Evolutionary conservation across 192 early-diverging fungal genomes (phyloP).

Genomic region (Lobosporangium transversale): DNA sequence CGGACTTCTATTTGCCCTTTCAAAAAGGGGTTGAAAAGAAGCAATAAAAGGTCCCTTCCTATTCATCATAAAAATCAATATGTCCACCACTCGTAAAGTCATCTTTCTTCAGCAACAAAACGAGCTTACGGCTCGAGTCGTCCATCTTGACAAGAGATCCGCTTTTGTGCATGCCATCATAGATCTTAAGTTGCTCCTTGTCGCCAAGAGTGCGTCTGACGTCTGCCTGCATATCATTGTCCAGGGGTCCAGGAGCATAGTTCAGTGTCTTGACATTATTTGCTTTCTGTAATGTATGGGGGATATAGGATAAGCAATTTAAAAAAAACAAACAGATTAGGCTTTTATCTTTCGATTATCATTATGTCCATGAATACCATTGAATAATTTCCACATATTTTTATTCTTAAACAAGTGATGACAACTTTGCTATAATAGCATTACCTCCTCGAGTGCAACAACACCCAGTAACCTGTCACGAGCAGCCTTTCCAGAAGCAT

Average conservation of each 20-base stretch:
- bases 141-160: conserved; percentile 66
- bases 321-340: not conserved
- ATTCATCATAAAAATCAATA: conserved; percentile 74
- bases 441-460: conserved; percentile 73
- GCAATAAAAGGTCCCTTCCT: not conserved
- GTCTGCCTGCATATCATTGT: conserved; percentile 82
- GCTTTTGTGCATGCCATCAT: conserved; percentile 69
- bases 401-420: too few species aligned
- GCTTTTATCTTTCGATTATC: not conserved
- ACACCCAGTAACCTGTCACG: conserved; percentile 79
- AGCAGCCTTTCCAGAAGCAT: conserved; percentile 84
- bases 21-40: not conserved
- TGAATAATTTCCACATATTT: too few species aligned
- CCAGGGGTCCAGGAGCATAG: conserved; percentile 91
- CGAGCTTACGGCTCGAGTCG: conserved; percentile 69
- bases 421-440: too few species aligned
- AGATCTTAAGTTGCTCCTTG: conserved; percentile 68
- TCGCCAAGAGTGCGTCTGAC: conserved; percentile 79
- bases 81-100: conserved; percentile 71
- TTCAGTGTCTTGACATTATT: conserved; percentile 71
- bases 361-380: too few species aligned
- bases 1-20: not conserved
- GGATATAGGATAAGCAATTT: not conserved
- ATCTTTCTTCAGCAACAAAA: conserved; percentile 67
- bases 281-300: conserved; percentile 17